Evolutionary conservation across 2,329 filamentous ascomycete genomes (phyloP).

Genomic region (Curvularia verruculosa): DNA sequence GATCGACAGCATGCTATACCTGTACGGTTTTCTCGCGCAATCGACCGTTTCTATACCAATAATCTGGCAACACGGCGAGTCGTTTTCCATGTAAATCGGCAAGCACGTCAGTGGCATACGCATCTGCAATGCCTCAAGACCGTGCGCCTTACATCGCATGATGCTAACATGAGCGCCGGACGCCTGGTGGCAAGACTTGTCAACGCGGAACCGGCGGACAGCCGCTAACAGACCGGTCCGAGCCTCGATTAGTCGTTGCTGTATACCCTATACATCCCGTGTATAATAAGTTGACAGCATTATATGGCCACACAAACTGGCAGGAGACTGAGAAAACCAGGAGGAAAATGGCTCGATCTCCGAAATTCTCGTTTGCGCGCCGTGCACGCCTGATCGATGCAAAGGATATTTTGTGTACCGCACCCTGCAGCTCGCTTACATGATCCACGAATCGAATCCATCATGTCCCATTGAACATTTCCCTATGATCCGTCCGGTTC

Average conservation of each 20-base stretch:
- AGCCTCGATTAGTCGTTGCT: neutral
- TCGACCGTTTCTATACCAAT: constrained; percentile 1
- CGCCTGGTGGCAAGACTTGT: neutral
- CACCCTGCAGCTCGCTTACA: constrained; percentile 7
- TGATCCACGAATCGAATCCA: constrained; percentile 4
- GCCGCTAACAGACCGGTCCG: constrained; percentile 5
- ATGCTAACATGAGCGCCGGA: neutral
- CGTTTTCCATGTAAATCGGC: neutral
- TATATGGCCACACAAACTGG: neutral
- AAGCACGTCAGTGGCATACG: neutral
- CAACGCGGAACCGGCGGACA: neutral
- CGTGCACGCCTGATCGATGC: neutral
- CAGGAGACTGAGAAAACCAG: neutral
- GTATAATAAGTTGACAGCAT: neutral
- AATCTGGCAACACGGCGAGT: neutral
- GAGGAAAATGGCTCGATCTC: neutral
- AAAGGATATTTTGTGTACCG: constrained; percentile 6
- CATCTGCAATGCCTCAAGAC: neutral
- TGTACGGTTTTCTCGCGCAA: neutral
- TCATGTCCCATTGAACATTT: constrained; percentile 7
- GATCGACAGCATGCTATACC: neutral
- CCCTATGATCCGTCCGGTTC: neutral
- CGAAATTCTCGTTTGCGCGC: neutral
- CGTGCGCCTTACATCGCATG: constrained; percentile 2
- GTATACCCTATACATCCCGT: neutral